Evolutionary conservation across 306 rosid genomes (phyloP).

Genomic region (Fragaria nilgerrensis): DNA sequence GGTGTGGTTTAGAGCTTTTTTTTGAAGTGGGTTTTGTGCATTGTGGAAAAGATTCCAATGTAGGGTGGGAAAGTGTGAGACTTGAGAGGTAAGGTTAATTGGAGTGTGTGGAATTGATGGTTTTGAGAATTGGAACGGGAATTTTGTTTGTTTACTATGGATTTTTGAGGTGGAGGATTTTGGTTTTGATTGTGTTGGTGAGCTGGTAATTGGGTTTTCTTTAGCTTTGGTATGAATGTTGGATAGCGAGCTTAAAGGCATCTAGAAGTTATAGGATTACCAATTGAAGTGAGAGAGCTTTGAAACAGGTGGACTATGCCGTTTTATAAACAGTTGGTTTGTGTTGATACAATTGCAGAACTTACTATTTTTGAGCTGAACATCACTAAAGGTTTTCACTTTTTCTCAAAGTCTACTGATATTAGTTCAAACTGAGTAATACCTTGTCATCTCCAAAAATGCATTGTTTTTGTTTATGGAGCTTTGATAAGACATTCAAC

Average conservation of each 20-base stretch:
- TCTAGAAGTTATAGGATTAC: not conserved
- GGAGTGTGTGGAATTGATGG: slow-evolving; percentile 16
- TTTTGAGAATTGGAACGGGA: slow-evolving; percentile 17
- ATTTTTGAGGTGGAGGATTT: not conserved
- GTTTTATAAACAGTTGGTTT: slow-evolving; percentile 10
- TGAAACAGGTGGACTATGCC: slow-evolving; percentile 3
- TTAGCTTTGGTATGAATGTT: slow-evolving; percentile 8
- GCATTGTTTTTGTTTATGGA: not conserved
- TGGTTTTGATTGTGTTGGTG: slow-evolving; percentile 7
- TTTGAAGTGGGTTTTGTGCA: slow-evolving; percentile 13
- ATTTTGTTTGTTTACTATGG: slow-evolving; percentile 4
- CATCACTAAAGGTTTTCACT: not conserved
- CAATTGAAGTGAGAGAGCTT: slow-evolving; percentile 12
- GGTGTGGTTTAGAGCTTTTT: not conserved
- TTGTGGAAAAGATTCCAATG: slow-evolving; percentile 22
- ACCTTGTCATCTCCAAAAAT: not conserved
- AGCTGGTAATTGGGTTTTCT: slow-evolving; percentile 13
- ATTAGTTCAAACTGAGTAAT: not conserved
- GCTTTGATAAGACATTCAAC: not conserved
- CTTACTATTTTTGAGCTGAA: not conserved
- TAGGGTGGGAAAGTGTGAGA: slow-evolving; percentile 6
- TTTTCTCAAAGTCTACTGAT: not conserved
- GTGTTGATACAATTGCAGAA: slow-evolving; percentile 3
- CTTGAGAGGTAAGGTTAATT: slow-evolving; percentile 11
- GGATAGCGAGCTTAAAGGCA: not conserved